Base-by-base conservation (phyloP, 805 yeast species). In the Suhomyces canberraensis region DNA sequence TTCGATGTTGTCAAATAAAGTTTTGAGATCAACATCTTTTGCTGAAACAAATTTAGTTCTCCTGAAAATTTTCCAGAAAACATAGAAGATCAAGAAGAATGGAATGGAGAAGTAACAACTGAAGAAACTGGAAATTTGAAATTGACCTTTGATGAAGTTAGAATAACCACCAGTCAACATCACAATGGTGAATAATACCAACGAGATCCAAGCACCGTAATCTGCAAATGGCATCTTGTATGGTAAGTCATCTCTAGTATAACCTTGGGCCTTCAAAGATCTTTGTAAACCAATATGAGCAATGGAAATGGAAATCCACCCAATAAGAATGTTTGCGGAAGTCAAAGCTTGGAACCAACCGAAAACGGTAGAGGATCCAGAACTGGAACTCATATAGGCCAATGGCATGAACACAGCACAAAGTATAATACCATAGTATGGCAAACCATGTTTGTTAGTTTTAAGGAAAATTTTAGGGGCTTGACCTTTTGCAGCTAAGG, bases 211-310 rank as follows among this genome's bases (percentile, higher is more conserved):
- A 4, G 67, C 60, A 20, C 54, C 61, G 19, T 25, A 27, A 15
- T 48, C 60, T 9, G 60, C 59, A 25, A 50, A 39, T 25, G 35
- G 43, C 24, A 56, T 40, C 22, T 45, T 46, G 40, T 58, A 61
- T n/a, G 69, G 71, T 29, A 66, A 53, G 15, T 48, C 42, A 13
- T 49, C 55, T 45, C 64, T 50, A 4, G 53, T 25, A 35, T 52
- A 52, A 25, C 69, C 69, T 44, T 70, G 75, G 3, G 61, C 71
- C 41, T 56, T 66, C 54, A 69, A 45, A 0, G 70, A 74, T 31
- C 60, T 52, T 1, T 47, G 40, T 53, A 61, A 37, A 16, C 35
- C 40, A 21, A 63, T 55, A 46, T 63, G 66, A 37, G 56, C 60
- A 8, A 49, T 39, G 4, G 65, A 47, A 24, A 62, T 61, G 14